phyloP scores from a whole-genome alignment of 768 basidiomycete species.

The Tricholoma matsutake region DNA sequence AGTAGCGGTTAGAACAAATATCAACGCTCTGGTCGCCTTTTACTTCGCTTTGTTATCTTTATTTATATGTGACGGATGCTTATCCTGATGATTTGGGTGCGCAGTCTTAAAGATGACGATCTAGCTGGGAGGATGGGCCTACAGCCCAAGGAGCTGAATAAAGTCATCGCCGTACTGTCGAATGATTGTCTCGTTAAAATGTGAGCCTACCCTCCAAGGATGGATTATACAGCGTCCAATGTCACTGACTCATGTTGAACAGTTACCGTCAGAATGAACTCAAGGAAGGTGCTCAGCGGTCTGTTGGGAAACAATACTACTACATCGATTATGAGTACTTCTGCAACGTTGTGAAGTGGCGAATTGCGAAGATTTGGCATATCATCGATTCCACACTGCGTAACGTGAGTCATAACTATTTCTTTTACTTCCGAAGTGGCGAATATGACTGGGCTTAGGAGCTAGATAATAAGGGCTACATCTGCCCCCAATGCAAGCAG shows the following conservation, averaged over 20 bases:
- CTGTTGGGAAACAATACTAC: slow-evolving; percentile 89
- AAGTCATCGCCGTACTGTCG: slow-evolving; percentile 78
- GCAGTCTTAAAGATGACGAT: slow-evolving; percentile 90
- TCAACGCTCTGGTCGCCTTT: slow-evolving; percentile 12
- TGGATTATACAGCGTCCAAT: neutral
- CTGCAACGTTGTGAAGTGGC: slow-evolving; percentile 98
- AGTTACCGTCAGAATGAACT: slow-evolving; percentile 92
- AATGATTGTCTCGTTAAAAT: slow-evolving; percentile 77
- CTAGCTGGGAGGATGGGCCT: slow-evolving; percentile 88
- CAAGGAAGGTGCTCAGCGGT: slow-evolving; percentile 85
- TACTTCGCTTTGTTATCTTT: slow-evolving; percentile 13
- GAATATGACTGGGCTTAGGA: slow-evolving; percentile 52
- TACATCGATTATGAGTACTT: slow-evolving; percentile 95
- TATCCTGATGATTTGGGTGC: slow-evolving; percentile 20
- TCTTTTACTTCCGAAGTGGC: neutral
- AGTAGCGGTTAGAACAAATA: slow-evolving; percentile 45
- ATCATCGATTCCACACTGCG: slow-evolving; percentile 87
- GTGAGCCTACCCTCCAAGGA: slow-evolving; percentile 38
- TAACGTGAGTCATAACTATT: slow-evolving; percentile 53
- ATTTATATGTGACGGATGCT: slow-evolving; percentile 10
- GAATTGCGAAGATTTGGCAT: slow-evolving; percentile 88
- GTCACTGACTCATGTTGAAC: slow-evolving; percentile 2
- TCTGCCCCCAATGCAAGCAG: slow-evolving; percentile 85
- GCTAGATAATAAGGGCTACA: slow-evolving; percentile 96
- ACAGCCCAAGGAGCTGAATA: slow-evolving; percentile 87